Conservation (phyloP, 768 basidiomycete genomes). For the Hypsizygus marmoreus region DNA sequence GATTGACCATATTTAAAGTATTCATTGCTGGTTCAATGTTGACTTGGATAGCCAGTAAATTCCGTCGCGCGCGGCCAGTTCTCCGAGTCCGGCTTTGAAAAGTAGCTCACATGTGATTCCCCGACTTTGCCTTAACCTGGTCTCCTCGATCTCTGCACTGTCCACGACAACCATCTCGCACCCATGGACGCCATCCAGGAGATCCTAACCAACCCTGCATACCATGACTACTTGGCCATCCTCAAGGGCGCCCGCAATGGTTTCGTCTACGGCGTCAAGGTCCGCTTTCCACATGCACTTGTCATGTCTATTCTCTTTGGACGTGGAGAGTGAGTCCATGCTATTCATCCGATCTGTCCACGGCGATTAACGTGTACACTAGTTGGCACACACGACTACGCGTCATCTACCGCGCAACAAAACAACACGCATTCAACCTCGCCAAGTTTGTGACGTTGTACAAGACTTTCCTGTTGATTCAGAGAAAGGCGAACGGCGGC, state of each 20-base stretch:
- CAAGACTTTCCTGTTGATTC: conserved; percentile 82
- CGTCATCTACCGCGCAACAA: conserved; percentile 81
- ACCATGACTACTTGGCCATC: conserved; percentile 90
- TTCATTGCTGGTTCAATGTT: too few relatives aligned
- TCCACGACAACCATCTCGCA: conserved; percentile 3
- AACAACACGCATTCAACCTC: conserved; percentile 88
- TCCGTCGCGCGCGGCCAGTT: too few relatives aligned
- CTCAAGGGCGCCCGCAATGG: conserved; percentile 94
- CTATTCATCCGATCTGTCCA: conserved; percentile 9
- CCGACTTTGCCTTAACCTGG: conserved; percentile 5
- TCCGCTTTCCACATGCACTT: conserved; percentile 93
- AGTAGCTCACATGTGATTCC: conserved; percentile 21
- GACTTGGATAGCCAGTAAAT: too few relatives aligned
- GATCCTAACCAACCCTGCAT: conserved; percentile 68
- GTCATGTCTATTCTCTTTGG: conserved; percentile 97
- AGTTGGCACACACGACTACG: conserved; percentile 74
- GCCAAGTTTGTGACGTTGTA: conserved; percentile 94
- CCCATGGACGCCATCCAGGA: conserved; percentile 40
- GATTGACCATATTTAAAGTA: too few relatives aligned
- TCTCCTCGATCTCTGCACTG: neutral
- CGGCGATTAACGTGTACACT: conserved; percentile 13
- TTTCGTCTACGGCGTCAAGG: conserved; percentile 87
- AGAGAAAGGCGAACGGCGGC: conserved; percentile 78
- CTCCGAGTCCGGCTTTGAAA: too few relatives aligned
- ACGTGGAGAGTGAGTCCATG: conserved; percentile 74